Base-by-base conservation (phyloP, 305 asterid genomes). In the Solanum chacoense region DNA sequence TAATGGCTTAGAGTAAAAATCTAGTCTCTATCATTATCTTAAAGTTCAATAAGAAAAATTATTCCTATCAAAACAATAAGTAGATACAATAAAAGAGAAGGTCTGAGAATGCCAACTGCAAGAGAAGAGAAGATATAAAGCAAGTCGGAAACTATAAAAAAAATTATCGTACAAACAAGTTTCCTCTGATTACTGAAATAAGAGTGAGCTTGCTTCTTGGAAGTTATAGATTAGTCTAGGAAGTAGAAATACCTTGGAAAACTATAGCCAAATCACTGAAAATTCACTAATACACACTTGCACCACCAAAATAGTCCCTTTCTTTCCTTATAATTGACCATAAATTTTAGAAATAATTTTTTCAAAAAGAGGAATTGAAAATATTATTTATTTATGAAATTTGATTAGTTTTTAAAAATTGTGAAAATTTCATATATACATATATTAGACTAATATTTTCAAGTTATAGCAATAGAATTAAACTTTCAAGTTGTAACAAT, bases 191-290 rank as follows among this genome's bases (percentile, higher is more conserved):
- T 65, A 2, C 13, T 65, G 72, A 10, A 65, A 65, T n/a, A 4
- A 65, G 72, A 65, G 72, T 65, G 29, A 65, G 72, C 1, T 9
- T n/a, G 13, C 72, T 65, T 65, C 28, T n/a, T 65, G 11, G 9
- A n/a, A 2, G 13, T 4, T 6, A 2, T 9, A 63, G 2, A 8
- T 63, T 63, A 63, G 29, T 65, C 14, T 10, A 65, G 73, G 7
- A n/a, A 45, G 20, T 45, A 45, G 20, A 45, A 45, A n/a, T 4
- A 5, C 28, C 6, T 5, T n/a, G n/a, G 7, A n/a, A 65, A 65
- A n/a, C 14, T 4, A 11, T 65, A n/a, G 73, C 31, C 13, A 65
- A 65, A n/a, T 65, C 73, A 10, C 99, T 12, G 96, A 93, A 87
- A 65, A 10, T 4, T 59, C 67, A 55, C 67, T 55, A 3, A 7